A percentile compares a stretch with the other conserved stretches of the same genome.
Conservation (phyloP, 2,329 filamentous ascomycete genomes). For the Gaeumannomyces sp. region DNA sequence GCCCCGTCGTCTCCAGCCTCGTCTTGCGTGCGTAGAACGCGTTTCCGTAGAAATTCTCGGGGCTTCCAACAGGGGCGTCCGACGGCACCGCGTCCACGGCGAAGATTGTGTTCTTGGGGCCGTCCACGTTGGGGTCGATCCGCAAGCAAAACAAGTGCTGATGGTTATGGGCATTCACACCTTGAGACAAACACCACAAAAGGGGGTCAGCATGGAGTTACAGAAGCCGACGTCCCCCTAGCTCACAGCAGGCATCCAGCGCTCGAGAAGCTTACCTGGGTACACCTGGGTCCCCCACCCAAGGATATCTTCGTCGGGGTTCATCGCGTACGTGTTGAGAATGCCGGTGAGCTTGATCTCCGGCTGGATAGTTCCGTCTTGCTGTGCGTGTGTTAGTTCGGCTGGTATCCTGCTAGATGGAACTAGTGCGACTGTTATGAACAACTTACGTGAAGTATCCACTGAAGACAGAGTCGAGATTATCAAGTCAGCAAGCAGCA, state of each 20-base stretch:
- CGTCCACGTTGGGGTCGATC: conserved; percentile 81
- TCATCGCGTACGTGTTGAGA: conserved; percentile 83
- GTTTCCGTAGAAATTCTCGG: conserved; percentile 83
- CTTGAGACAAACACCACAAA: conserved; percentile 17
- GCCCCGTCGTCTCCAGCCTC: conserved; percentile 63
- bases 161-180: conserved; percentile 92
- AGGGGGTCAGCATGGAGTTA: background rate
- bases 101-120: conserved; percentile 77
- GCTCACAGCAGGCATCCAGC: background rate
- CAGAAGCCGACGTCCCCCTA: background rate
- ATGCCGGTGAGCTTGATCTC: conserved; percentile 91
- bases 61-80: conserved; percentile 68
- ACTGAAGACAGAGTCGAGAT: conserved; percentile 53
- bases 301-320: conserved; percentile 70
- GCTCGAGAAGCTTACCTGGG: conserved; percentile 38
- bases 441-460: conserved; percentile 65
- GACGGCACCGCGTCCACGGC: conserved; percentile 70
- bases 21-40: conserved; percentile 84
- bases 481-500: background rate
- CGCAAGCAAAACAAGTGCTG: conserved; percentile 92
- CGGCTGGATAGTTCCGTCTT: conserved; percentile 86
- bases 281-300: conserved; percentile 93
- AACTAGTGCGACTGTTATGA: background rate
- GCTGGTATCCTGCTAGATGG: background rate
- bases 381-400: conserved; percentile 31